These are phyloP conservation scores for Penicillium dipodomyicola DNA, from an alignment of 495 filamentous ascomycete genomes.

Conservation along the genomic window DNA sequence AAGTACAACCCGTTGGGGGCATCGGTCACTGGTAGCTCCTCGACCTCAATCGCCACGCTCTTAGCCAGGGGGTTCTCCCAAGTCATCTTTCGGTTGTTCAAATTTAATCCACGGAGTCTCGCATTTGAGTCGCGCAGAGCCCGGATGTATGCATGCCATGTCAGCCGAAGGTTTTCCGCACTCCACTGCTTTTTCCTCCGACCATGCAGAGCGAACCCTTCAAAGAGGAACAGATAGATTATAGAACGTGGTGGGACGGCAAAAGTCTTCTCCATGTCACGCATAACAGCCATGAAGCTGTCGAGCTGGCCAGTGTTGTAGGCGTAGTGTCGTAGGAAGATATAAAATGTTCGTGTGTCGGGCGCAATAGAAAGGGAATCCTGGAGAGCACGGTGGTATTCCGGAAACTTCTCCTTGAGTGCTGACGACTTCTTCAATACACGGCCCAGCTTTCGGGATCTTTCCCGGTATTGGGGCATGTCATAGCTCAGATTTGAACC, in stretches of 20 bases:
- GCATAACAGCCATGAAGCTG: slow-evolving; percentile 35
- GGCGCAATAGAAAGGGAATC: slow-evolving; percentile 39
- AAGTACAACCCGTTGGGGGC: slow-evolving; percentile 29
- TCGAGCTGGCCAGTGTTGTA: slow-evolving; percentile 36
- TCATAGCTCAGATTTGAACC: neutral
- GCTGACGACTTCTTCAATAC: slow-evolving; percentile 37
- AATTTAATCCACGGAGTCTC: slow-evolving; percentile 37
- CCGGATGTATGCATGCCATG: slow-evolving; percentile 47
- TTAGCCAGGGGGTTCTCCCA: slow-evolving; percentile 42
- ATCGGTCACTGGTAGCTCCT: slow-evolving; percentile 12
- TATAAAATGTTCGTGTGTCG: slow-evolving; percentile 47
- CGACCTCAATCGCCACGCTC: slow-evolving; percentile 7
- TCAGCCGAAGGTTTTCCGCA: slow-evolving; percentile 49
- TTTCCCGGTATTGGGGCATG: slow-evolving; percentile 31
- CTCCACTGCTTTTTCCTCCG: slow-evolving; percentile 66
- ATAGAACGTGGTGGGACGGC: slow-evolving; percentile 40
- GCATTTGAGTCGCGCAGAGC: slow-evolving; percentile 54
- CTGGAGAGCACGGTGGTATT: slow-evolving; percentile 38
- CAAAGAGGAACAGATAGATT: slow-evolving; percentile 57
- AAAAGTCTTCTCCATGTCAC: slow-evolving; percentile 43
- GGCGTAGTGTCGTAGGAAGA: slow-evolving; percentile 40
- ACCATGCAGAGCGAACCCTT: slow-evolving; percentile 72
- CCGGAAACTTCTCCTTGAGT: slow-evolving; percentile 30
- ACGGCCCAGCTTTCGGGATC: slow-evolving; percentile 32
- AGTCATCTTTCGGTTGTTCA: slow-evolving; percentile 17